Conservation (phyloP, 192 early-diverging fungal species). For the Linnemannia elongata region DNA sequence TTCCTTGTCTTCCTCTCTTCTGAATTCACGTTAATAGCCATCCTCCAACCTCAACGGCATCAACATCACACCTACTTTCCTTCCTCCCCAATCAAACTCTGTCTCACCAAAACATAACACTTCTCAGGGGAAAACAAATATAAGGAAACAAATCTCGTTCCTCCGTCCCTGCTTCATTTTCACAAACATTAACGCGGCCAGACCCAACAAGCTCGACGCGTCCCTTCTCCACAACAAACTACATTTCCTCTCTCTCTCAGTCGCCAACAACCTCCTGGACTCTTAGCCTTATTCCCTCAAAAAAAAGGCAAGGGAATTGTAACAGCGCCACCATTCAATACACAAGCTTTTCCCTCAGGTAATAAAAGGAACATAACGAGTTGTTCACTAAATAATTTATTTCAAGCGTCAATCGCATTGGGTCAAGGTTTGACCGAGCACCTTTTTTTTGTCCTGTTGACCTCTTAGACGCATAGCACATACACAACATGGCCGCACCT, state of each 20-base stretch:
- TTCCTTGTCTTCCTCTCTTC: not conserved
- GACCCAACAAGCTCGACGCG: not conserved
- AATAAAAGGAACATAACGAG: not conserved
- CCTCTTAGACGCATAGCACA: not conserved
- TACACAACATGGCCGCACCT: slow-evolving; percentile 33
- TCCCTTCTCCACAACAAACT: not conserved
- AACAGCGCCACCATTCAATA: not conserved
- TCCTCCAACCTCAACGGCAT: not conserved
- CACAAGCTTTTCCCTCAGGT: not conserved
- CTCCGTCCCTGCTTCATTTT: not conserved
- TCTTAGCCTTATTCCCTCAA: not conserved
- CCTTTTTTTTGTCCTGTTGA: not conserved
- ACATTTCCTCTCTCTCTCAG: not conserved
- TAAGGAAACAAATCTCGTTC: not conserved
- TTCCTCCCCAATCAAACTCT: not conserved
- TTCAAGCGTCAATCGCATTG: not conserved
- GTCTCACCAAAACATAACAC: not conserved
- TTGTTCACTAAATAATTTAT: not conserved
- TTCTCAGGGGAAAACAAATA: not conserved
- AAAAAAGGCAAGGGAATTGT: not conserved
- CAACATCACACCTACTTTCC: not conserved
- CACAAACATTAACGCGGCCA: not conserved
- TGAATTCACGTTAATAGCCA: not conserved
- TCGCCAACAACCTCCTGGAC: not conserved
- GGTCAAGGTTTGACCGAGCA: not conserved